These are phyloP conservation scores for Rasamsonia emersonii DNA, from an alignment of 2,329 filamentous ascomycete genomes.

Conservation along the genomic window DNA sequence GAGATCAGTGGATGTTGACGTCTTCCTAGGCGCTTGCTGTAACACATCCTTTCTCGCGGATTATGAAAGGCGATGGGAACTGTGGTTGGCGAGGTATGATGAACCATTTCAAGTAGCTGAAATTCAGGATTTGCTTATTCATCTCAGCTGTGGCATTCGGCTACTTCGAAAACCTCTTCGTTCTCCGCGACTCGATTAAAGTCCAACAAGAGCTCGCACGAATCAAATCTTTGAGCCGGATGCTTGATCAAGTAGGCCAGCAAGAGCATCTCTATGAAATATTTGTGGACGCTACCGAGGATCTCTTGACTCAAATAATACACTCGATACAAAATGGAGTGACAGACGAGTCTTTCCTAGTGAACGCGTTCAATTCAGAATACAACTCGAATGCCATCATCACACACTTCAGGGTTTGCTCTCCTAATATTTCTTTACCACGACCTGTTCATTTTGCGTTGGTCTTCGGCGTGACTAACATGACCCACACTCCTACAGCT, in stretches of 20 bases:
- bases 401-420: constrained; percentile 63
- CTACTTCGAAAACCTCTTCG: constrained; percentile 81
- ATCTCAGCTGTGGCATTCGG: constrained; percentile 90
- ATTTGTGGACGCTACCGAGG: constrained; percentile 67
- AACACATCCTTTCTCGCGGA: constrained; percentile 80
- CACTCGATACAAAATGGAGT: constrained; percentile 48
- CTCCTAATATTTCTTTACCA: neutral
- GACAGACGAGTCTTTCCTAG: constrained; percentile 50
- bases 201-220: constrained; percentile 64
- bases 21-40: constrained; percentile 62
- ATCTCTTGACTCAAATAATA: constrained; percentile 57
- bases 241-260: constrained; percentile 63
- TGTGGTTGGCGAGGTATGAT: constrained; percentile 93
- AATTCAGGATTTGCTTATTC: constrained; percentile 11
- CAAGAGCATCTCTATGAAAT: constrained; percentile 66
- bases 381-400: constrained; percentile 65
- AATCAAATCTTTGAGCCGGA: constrained; percentile 60
- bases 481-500: constrained; percentile 43
- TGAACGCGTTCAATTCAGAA: constrained; percentile 65
- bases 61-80: constrained; percentile 84
- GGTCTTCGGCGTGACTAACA: constrained; percentile 6
- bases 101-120: constrained; percentile 6
- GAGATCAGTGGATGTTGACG: constrained; percentile 9
- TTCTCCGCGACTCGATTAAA: constrained; percentile 54
- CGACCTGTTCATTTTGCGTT: neutral